Percentiles rank a stretch among this genome's conserved stretches.
These are phyloP conservation scores for Leishmania mexicana DNA, from an alignment of 208 protist species.

Conservation along the genomic window DNA sequence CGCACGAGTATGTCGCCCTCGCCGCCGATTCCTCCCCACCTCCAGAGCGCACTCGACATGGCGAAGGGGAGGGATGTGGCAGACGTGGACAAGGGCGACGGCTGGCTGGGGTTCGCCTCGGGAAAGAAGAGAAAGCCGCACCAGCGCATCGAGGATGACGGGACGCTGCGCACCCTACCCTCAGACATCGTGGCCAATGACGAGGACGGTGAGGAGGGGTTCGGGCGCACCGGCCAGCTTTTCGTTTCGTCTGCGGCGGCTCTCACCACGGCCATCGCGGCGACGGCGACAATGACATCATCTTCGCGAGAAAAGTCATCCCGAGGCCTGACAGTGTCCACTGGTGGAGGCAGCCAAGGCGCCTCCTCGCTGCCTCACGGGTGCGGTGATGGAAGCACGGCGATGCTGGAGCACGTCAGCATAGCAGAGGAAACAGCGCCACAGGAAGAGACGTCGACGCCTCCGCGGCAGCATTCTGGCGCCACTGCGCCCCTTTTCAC, in stretches of 20 bases:
- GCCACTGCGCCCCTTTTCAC: not conserved
- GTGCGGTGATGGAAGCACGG: conserved; percentile 8
- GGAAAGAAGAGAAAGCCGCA: not conserved
- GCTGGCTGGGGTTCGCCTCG: not conserved
- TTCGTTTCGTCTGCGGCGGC: not conserved
- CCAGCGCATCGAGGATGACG: conserved; percentile 15
- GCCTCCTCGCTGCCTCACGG: conserved; percentile 15
- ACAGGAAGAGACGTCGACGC: not conserved
- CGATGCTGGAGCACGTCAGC: not conserved
- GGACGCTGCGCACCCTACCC: conserved; percentile 21
- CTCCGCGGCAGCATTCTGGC: not conserved
- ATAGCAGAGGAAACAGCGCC: not conserved
- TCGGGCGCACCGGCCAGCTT: not conserved
- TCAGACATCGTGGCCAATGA: not conserved
- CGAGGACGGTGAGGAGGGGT: not conserved
- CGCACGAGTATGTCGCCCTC: conserved; percentile 9
- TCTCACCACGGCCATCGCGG: not conserved
- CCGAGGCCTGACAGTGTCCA: conserved; percentile 23
- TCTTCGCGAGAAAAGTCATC: conserved; percentile 28
- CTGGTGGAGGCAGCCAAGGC: conserved; percentile 5
- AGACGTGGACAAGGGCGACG: not conserved
- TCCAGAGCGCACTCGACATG: not conserved
- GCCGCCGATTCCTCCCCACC: not conserved
- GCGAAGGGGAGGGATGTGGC: not conserved
- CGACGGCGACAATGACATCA: not conserved